A percentile compares a stretch with the other conserved stretches of the same genome.
These are phyloP conservation scores for Plasmopara halstedii DNA, from an alignment of 352 stramenopile genomes.

Conservation along the genomic window DNA sequence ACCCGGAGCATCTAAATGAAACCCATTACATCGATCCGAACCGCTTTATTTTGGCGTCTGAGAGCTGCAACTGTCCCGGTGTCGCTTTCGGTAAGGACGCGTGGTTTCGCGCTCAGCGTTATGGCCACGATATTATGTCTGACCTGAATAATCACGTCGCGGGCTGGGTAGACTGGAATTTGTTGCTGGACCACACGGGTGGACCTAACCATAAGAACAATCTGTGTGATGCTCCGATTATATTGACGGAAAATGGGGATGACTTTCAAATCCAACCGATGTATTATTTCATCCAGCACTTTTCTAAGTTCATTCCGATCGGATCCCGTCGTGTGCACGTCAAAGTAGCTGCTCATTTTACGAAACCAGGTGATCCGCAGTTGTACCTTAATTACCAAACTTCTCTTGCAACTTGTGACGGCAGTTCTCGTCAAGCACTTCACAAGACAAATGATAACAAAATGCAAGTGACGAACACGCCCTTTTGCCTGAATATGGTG, in stretches of 20 bases:
- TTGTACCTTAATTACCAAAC: conserved; percentile 41
- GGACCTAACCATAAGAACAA: conserved; percentile 86
- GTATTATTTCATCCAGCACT: conserved; percentile 88
- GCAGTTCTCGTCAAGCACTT: conserved; percentile 51
- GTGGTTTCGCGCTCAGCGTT: conserved; percentile 81
- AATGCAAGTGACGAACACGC: conserved; percentile 44
- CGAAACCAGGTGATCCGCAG: conserved; percentile 47
- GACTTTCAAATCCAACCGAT: conserved; percentile 75
- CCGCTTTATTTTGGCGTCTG: conserved; percentile 57
- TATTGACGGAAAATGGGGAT: conserved; percentile 45
- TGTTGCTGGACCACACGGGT: conserved; percentile 80
- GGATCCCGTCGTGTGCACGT: conserved; percentile 53
- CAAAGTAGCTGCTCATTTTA: conserved; percentile 35
- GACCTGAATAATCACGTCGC: conserved; percentile 83
- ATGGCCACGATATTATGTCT: conserved; percentile 85
- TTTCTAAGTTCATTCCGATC: conserved; percentile 71
- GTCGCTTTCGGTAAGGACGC: conserved; percentile 46
- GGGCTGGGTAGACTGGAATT: conserved; percentile 90
- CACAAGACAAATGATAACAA: conserved; percentile 48
- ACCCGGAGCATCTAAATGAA: conserved; percentile 68
- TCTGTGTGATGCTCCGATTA: conserved; percentile 51
- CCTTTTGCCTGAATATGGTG: conserved; percentile 44
- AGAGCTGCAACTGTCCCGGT: conserved; percentile 72
- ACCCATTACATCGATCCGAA: conserved; percentile 56
- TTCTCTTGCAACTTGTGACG: conserved; percentile 41